Conservation (phyloP, 2,329 filamentous ascomycete species). For the Diaporthe velutina region DNA sequence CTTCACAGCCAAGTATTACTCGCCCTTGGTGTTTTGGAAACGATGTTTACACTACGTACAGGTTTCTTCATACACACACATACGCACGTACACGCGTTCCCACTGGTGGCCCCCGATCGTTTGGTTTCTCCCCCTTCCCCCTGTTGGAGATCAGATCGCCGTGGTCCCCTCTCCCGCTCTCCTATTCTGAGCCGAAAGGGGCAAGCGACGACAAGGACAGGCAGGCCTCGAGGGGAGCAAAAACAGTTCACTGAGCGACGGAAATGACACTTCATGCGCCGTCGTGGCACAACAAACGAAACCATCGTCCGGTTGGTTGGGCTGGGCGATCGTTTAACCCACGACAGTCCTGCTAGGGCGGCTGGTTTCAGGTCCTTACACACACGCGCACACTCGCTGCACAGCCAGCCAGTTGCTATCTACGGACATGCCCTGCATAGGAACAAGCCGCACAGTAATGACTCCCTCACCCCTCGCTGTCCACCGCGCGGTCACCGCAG, state of each 20-base stretch:
- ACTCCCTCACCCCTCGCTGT: background rate
- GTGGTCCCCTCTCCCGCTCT: background rate
- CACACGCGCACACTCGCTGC: background rate
- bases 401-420: slow-evolving; percentile 28
- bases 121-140: slow-evolving; percentile 22
- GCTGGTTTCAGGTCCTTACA: slow-evolving; percentile 19
- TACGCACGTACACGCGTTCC: background rate
- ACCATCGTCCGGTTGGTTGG: slow-evolving; percentile 17
- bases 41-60: slow-evolving; percentile 1
- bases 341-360: slow-evolving; percentile 27
- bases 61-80: background rate
- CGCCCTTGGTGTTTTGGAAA: slow-evolving; percentile 6
- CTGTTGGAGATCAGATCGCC: slow-evolving; percentile 24
- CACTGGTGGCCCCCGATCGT: slow-evolving; percentile 14
- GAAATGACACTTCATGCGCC: slow-evolving; percentile 28
- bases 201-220: slow-evolving; percentile 15
- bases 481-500: slow-evolving; percentile 19
- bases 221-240: background rate
- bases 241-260: slow-evolving; percentile 2
- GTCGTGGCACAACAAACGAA: slow-evolving; percentile 15
- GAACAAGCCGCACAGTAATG: background rate
- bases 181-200: slow-evolving; percentile 23
- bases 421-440: slow-evolving; percentile 8
- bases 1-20: background rate
- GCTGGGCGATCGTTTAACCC: slow-evolving; percentile 27